A percentile compares a stretch with the other conserved stretches of the same genome.
These are phyloP conservation scores for Hyaloraphidium curvatum DNA, from an alignment of 192 early-diverging fungal genomes.

Conservation along the genomic window DNA sequence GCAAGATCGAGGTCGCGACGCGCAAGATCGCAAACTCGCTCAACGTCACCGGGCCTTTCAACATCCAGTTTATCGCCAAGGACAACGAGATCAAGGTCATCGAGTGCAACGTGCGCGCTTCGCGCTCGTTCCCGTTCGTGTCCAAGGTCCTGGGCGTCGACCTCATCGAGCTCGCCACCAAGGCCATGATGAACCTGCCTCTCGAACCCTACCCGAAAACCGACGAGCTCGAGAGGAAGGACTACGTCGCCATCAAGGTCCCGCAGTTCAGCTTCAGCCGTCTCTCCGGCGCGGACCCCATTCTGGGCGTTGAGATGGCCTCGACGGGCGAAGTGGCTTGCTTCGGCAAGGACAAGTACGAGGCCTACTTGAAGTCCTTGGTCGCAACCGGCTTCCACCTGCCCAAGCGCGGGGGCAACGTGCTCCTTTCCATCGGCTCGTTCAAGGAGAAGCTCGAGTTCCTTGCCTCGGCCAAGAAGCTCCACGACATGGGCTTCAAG, in stretches of 20 bases:
- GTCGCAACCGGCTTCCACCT: slow-evolving; percentile 79
- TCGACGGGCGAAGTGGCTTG: slow-evolving; percentile 98
- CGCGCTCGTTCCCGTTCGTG: slow-evolving; percentile 92
- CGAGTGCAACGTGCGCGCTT: slow-evolving; percentile 94
- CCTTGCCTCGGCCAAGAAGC: slow-evolving; percentile 64
- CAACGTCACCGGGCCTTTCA: slow-evolving; percentile 92
- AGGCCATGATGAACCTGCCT: slow-evolving; percentile 72
- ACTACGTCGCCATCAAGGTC: slow-evolving; percentile 89
- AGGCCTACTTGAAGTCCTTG: slow-evolving; percentile 90
- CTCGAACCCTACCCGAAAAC: slow-evolving; percentile 58
- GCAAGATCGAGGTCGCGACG: slow-evolving; percentile 80
- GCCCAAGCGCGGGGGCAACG: slow-evolving; percentile 93
- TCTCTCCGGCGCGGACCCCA: slow-evolving; percentile 86
- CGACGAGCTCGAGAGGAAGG: slow-evolving; percentile 35
- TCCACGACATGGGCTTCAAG: slow-evolving; percentile 70
- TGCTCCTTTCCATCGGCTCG: slow-evolving; percentile 87
- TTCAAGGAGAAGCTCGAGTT: slow-evolving; percentile 98
- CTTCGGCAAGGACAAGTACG: slow-evolving; percentile 94
- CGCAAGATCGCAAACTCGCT: slow-evolving; percentile 80
- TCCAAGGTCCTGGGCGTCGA: slow-evolving; percentile 91
- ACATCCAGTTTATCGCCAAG: slow-evolving; percentile 99
- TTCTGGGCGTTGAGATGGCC: slow-evolving; percentile 98
- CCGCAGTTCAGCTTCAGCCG: slow-evolving; percentile 96
- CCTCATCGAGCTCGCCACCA: slow-evolving; percentile 91
- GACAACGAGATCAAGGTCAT: slow-evolving; percentile 99